Evolutionary conservation across 208 protist genomes (phyloP).

Genomic region (Leishmania braziliensis): DNA sequence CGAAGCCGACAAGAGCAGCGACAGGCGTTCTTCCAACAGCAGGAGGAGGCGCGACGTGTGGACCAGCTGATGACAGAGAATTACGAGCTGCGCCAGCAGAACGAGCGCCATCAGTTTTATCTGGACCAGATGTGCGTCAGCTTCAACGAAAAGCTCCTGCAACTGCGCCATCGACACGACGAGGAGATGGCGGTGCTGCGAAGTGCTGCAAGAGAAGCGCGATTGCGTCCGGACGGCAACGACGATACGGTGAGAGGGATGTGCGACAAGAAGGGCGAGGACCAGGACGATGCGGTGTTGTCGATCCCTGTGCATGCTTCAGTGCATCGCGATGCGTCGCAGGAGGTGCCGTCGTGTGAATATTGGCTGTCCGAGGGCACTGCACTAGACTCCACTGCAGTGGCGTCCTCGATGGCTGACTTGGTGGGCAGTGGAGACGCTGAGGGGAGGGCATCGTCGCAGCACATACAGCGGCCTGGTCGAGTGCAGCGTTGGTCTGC

Average conservation of each 20-base stretch:
- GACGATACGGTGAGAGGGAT: background rate
- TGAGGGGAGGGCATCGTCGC: background rate
- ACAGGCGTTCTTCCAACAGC: slow-evolving; percentile 29
- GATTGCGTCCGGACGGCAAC: background rate
- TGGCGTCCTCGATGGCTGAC: background rate
- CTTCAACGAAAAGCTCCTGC: slow-evolving; percentile 21
- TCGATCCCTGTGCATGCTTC: background rate
- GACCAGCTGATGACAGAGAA: slow-evolving; percentile 27
- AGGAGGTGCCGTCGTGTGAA: background rate
- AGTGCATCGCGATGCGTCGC: background rate
- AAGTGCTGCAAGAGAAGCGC: no score
- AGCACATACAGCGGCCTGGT: background rate
- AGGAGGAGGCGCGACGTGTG: slow-evolving; percentile 32
- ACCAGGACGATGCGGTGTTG: background rate
- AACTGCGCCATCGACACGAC: slow-evolving; percentile 21
- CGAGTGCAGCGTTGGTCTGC: background rate
- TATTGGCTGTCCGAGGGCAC: slow-evolving; percentile 6
- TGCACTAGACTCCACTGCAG: background rate
- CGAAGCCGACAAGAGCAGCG: slow-evolving; percentile 34
- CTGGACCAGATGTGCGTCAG: slow-evolving; percentile 26
- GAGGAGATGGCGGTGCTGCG: slow-evolving; percentile 25
- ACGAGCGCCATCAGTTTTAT: slow-evolving; percentile 25
- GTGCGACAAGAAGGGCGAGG: background rate
- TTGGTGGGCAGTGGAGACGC: slow-evolving; percentile 2
- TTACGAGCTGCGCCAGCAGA: slow-evolving; percentile 29